Percentiles rank a stretch among this genome's conserved stretches.
phyloP scores from a whole-genome alignment of 2,329 filamentous ascomycete genomes.

The Fusarium succisae region DNA sequence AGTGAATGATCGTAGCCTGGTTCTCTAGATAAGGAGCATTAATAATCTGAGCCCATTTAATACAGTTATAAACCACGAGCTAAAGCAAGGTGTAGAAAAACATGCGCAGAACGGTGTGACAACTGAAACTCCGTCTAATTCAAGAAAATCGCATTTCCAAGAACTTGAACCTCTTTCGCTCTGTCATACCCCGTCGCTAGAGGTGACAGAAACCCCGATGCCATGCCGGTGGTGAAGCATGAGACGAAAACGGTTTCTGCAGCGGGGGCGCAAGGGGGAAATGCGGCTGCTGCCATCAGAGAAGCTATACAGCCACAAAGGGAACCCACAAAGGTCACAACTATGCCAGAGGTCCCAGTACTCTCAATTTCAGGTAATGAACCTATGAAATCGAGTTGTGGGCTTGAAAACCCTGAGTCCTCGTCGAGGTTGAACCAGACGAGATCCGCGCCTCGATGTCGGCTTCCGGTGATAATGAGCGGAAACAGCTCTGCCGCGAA shows the following conservation, averaged over 20 bases:
- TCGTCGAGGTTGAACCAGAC: neutral
- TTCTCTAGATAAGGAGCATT: accelerated
- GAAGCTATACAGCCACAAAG: neutral
- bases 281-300: accelerated
- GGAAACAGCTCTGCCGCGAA: accelerated
- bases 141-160: neutral
- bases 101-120: neutral
- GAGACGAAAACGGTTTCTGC: accelerated
- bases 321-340: accelerated
- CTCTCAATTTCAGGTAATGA: too few relatives aligned
- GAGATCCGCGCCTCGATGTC: neutral
- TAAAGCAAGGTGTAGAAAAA: neutral
- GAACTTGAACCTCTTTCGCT: neutral
- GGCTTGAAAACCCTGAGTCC: accelerated
- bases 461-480: neutral
- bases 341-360: too few relatives aligned
- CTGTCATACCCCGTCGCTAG: too few relatives aligned
- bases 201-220: neutral
- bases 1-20: too few relatives aligned
- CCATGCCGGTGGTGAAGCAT: neutral
- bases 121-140: neutral
- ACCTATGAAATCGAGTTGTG: neutral
- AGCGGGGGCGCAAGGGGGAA: neutral
- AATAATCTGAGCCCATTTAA: neutral
- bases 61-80: neutral